Evolutionary conservation across 2,329 filamentous ascomycete genomes (phyloP), one percentile per base, ranked within the genome.

Genomic region (Aspergillus pseudoviridinutans): DNA sequence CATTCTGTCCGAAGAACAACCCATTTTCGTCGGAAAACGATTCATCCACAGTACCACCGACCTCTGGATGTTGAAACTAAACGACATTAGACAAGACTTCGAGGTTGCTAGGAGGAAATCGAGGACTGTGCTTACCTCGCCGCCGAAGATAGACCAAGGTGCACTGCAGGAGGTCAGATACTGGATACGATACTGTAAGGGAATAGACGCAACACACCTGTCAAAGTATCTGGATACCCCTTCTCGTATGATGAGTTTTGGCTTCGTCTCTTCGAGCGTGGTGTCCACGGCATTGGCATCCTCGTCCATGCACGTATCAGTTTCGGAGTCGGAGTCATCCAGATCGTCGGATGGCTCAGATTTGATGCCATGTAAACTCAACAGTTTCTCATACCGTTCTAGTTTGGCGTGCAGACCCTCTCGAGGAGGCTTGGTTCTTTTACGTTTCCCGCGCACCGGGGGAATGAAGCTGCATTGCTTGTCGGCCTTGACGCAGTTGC

Each of bases 391-490:
- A 65, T 91, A 91, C 57, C 82, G 82, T 54, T 81, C 82, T 24
- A 91, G 76, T 12, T 86, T 82, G 7, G 88, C 84, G 50, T 90
- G 76, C 49, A 91, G 77, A 56, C 89, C 87, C 67, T 82, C 83
- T 70, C 90, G 88, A 41, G 86, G 83, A 32, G 88, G 82, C 51
- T 84, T 84, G 73, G 65, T 85, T 74, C 63, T 83, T 79, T 66
- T 85, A 78, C 68, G 83, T 74, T 61, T 53, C 76, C 66, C 84
- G 78, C 60, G 84, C 74, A 70, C 65, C 1, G 71, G 61, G 0
- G 73, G 71, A 1, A 76, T 72, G 6, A 79, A 64, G 24, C 35
- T 58, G 59, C 76, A 91, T 64, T 88, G 83, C 25, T 82, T 81
- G 29, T 79, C 76, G 56, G 84, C 81, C 74, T 84, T 87, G 71